A percentile compares a stretch with the other conserved stretches of the same genome.
Evolutionary conservation across 2,329 filamentous ascomycete genomes (phyloP).

Genomic region (Aureobasidium lini): DNA sequence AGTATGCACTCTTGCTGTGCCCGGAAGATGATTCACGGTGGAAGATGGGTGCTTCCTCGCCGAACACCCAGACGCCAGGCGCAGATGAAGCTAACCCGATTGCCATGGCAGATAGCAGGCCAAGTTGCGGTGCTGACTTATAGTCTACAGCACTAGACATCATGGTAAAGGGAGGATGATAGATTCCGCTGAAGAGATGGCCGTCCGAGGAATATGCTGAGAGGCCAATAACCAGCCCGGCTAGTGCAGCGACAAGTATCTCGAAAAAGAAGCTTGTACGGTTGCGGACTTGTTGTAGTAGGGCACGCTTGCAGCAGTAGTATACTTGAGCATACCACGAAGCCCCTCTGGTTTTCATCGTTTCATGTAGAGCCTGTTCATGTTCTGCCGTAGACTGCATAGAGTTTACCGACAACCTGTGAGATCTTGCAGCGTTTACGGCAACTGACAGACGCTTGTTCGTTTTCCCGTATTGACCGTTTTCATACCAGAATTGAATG

Average conservation of each 20-base stretch:
- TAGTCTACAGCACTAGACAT: constrained; percentile 48
- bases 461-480: constrained; percentile 18
- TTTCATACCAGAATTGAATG: constrained; percentile 41
- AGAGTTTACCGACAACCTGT: constrained; percentile 22
- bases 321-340: constrained; percentile 42
- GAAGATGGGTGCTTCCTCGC: constrained; percentile 49
- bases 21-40: constrained; percentile 50
- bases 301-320: constrained; percentile 46
- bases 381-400: constrained; percentile 32
- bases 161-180: constrained; percentile 42
- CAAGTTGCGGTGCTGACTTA: constrained; percentile 44
- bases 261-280: constrained; percentile 48
- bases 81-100: constrained; percentile 49
- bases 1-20: constrained; percentile 50
- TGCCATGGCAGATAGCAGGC: constrained; percentile 46
- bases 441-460: constrained; percentile 18
- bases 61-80: constrained; percentile 51
- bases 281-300: constrained; percentile 51
- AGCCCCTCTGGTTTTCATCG: constrained; percentile 46
- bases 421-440: constrained; percentile 18
- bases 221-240: constrained; percentile 49
- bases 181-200: constrained; percentile 47
- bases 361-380: constrained; percentile 35
- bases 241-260: constrained; percentile 45
- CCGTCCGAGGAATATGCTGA: constrained; percentile 45